Evolutionary conservation across 2,329 filamentous ascomycete genomes (phyloP).

Genomic region (Orbilia blumenaviensis): DNA sequence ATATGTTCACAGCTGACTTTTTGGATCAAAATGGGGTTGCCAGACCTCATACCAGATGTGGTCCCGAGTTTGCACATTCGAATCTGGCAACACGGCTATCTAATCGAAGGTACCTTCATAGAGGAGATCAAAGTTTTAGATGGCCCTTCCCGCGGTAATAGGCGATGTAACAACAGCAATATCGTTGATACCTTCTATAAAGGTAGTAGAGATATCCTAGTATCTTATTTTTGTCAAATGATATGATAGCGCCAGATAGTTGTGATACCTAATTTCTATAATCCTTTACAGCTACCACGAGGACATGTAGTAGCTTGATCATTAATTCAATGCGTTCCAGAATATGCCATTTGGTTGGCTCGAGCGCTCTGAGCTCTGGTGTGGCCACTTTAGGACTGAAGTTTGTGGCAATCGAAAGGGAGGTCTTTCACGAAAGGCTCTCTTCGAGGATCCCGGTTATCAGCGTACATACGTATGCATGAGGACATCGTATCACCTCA

Average conservation of each 20-base stretch:
- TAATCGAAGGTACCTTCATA: neutral
- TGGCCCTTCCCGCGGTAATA: neutral
- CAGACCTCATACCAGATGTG: neutral
- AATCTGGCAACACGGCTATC: neutral
- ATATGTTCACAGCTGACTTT: too few relatives aligned
- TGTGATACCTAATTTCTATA: neutral
- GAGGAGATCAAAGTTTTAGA: neutral
- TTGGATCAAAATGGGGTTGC: neutral
- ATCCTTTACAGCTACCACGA: neutral
- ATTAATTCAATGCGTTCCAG: neutral
- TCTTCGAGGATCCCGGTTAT: neutral
- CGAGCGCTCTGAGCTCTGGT: neutral
- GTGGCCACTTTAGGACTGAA: neutral
- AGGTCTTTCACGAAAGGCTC: neutral
- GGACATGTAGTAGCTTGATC: neutral
- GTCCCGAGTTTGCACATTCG: too few relatives aligned
- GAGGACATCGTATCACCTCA: neutral
- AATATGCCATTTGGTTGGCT: neutral
- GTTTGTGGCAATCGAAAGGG: constrained; percentile 15
- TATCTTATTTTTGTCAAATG: too few relatives aligned
- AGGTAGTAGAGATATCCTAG: neutral
- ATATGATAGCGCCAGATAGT: neutral
- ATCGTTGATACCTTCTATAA: neutral
- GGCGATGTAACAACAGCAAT: constrained; percentile 26
- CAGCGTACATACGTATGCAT: neutral